phyloP scores from a whole-genome alignment of 2,329 filamentous ascomycete genomes.

The Verticillium klebahnii region DNA sequence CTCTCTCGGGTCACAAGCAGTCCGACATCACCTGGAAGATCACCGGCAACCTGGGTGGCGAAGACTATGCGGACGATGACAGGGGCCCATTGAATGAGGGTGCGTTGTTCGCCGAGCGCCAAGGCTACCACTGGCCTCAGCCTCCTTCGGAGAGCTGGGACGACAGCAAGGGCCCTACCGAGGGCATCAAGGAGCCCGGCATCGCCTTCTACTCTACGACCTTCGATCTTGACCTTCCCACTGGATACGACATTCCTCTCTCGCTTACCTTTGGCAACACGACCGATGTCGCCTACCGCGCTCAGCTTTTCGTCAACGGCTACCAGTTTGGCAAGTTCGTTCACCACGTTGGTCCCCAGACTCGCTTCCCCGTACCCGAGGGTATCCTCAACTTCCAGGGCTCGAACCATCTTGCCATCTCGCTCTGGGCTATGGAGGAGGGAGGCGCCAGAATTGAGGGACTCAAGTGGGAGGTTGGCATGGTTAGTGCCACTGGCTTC shows the following conservation, averaged over 20 bases:
- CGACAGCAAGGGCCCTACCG: constrained; percentile 23
- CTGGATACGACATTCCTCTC: constrained; percentile 50
- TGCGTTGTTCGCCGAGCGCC: constrained; percentile 49
- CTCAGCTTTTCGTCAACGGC: constrained; percentile 64
- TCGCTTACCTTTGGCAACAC: constrained; percentile 46
- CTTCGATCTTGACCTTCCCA: constrained; percentile 49
- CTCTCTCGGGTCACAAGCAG: constrained; percentile 39
- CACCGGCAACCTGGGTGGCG: constrained; percentile 56
- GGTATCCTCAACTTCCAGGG: constrained; percentile 63
- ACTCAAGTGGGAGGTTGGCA: constrained; percentile 26
- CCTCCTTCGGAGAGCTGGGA: constrained; percentile 40
- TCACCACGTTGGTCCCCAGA: constrained; percentile 66
- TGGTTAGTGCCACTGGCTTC: constrained; percentile 40
- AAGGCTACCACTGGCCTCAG: constrained; percentile 51
- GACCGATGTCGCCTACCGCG: constrained; percentile 39
- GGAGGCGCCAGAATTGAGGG: constrained; percentile 37
- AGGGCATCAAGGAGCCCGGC: constrained; percentile 38
- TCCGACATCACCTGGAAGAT: constrained; percentile 54
- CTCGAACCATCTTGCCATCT: constrained; percentile 61
- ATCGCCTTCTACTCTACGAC: constrained; percentile 51
- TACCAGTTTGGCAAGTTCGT: constrained; percentile 56
- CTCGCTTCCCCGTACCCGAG: constrained; percentile 61
- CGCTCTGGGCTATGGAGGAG: constrained; percentile 57
- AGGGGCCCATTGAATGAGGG: constrained; percentile 60
- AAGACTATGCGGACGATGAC: constrained; percentile 49